A percentile compares a stretch with the other conserved stretches of the same genome.
Evolutionary conservation across 192 early-diverging fungal genomes (phyloP).

Genomic region (Dispira simplex): DNA sequence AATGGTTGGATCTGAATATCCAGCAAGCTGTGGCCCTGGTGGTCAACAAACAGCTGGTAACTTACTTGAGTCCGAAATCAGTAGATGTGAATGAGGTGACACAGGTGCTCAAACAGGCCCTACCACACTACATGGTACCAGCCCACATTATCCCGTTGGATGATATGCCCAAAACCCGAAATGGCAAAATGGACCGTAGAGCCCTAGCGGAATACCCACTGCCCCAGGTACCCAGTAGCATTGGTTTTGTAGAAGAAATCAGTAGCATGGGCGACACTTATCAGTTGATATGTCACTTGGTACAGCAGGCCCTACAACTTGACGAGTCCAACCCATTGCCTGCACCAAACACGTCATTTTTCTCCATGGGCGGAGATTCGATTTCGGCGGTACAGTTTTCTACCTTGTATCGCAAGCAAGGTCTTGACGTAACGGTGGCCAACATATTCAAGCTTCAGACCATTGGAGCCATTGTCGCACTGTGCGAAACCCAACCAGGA

Average conservation of each 20-base stretch:
- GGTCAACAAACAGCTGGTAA: constrained; percentile 15
- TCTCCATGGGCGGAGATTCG: background rate
- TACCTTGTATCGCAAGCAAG: background rate
- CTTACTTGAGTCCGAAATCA: constrained; percentile 16
- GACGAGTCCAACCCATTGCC: too few relatives aligned
- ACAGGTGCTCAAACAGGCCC: too few relatives aligned
- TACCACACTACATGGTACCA: constrained; percentile 7
- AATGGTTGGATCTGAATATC: constrained; percentile 2
- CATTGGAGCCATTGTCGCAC: background rate
- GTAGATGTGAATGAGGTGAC: background rate
- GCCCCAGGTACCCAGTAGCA: too few relatives aligned
- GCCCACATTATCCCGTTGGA: background rate
- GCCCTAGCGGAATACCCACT: background rate
- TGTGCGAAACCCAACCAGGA: background rate
- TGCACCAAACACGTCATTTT: background rate
- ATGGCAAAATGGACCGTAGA: background rate
- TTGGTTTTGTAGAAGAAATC: too few relatives aligned
- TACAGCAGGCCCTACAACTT: too few relatives aligned
- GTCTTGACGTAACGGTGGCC: background rate
- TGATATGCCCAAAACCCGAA: background rate
- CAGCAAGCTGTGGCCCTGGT: constrained; percentile 13
- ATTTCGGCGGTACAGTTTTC: background rate
- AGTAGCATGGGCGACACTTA: too few relatives aligned
- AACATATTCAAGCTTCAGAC: background rate
- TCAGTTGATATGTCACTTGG: too few relatives aligned